Base-by-base conservation (phyloP, 2,329 filamentous ascomycete species). In the Pseudocercospora fuligena region DNA sequence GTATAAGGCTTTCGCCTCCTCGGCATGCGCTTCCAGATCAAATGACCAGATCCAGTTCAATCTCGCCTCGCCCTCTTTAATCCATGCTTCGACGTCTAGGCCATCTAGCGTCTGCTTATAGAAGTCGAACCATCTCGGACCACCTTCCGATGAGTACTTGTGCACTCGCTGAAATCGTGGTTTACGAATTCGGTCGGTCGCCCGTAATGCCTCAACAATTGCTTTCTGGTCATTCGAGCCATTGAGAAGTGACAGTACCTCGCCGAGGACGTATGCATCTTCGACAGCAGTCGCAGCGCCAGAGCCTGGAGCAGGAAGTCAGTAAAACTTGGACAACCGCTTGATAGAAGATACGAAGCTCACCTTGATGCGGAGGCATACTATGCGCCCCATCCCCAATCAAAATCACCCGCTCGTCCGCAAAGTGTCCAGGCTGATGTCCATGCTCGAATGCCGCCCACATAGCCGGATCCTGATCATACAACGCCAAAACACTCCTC, bases 351-450 rank as follows among this genome's bases (percentile, higher is more conserved):
- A 5, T 8, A 3, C 8, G 3, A 19, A 19, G n/a, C 40, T 7
- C 81, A 1, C 86, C 88, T 74, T 91, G 89, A 73, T 91, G 85
- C 0, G 89, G 88, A 83, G 90, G 71, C 80, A 86, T 84, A 1
- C 88, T 87, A 73, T 91, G 89, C 2, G 83, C 89, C 5, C 89
- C 89, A 74, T 92, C 90, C 2, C 90, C 90, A 4, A 92, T 76
- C 0, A 92, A 76, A 57, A 86, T 88, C 0, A 85, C 84, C 31
- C 77, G 81, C 12, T 77, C 79, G 69, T 85, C 84, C 40, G 80
- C 43, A 29, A 70, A 70, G 5, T 58, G 49, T 0, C 69, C 62
- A 7, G 74, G 73, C 31, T 74, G 71, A 7, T 59, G 36, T n/a
- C 49, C 36, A 66, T 85, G 81, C 60, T 85, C 77, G 71, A 83